These are phyloP conservation scores for Yamadazyma sp. DNA, from an alignment of 805 yeast species.

Conservation along the genomic window DNA sequence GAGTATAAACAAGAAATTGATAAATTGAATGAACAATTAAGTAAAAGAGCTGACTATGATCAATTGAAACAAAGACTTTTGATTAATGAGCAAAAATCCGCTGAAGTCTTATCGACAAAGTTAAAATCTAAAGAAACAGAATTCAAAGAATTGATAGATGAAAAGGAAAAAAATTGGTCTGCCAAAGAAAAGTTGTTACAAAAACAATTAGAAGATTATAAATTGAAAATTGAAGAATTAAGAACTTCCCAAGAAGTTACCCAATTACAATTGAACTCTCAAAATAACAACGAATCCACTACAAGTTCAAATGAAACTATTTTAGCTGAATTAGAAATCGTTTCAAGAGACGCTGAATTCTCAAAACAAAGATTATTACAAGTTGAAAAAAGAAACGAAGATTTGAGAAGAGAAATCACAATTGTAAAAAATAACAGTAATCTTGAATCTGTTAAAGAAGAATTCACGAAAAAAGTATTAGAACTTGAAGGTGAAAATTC, in stretches of 20 bases:
- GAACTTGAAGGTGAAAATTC: conserved; percentile 72
- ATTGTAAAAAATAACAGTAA: conserved; percentile 48
- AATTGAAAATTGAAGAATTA: conserved; percentile 59
- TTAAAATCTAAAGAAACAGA: conserved; percentile 74
- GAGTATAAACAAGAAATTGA: conserved; percentile 49
- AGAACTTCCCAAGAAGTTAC: conserved; percentile 64
- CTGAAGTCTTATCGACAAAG: conserved; percentile 50
- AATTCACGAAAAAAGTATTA: conserved; percentile 43
- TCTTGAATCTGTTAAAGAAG: conserved; percentile 37
- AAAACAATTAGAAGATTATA: conserved; percentile 50
- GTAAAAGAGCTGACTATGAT: conserved; percentile 75
- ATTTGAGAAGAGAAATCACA: conserved; percentile 63
- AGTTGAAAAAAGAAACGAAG: conserved; percentile 75
- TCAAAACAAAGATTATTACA: conserved; percentile 65
- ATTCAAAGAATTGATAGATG: conserved; percentile 63
- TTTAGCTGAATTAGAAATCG: conserved; percentile 56
- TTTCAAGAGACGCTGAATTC: conserved; percentile 72
- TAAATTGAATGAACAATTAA: conserved; percentile 53
- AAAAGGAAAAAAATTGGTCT: conserved; percentile 68
- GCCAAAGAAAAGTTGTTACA: conserved; percentile 51
- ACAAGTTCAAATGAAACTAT: conserved; percentile 25
- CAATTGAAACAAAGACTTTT: conserved; percentile 60
- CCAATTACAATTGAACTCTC: conserved; percentile 52
- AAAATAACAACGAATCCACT: conserved; percentile 40
- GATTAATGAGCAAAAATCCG: conserved; percentile 58